Evolutionary conservation across 768 basidiomycete genomes (phyloP).

Genomic region (Mycena vulgaris): DNA sequence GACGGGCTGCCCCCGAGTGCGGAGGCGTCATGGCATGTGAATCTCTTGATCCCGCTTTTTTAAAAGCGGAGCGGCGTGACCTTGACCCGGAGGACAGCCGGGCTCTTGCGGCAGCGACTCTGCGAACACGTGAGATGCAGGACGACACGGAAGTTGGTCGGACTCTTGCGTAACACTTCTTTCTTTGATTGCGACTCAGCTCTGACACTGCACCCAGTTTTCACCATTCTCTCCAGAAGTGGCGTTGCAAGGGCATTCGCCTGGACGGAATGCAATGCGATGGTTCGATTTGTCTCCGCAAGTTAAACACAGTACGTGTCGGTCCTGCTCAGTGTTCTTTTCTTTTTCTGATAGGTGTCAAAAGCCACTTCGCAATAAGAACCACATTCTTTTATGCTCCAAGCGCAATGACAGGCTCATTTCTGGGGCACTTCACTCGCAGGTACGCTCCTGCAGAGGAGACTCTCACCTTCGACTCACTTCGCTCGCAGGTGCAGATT

Average conservation of each 20-base stretch:
- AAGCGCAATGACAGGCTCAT: slow-evolving; percentile 8
- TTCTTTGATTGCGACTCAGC: background rate
- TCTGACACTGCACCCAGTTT: slow-evolving; percentile 4
- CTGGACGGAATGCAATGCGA: slow-evolving; percentile 1
- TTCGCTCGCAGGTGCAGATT: slow-evolving; percentile 18
- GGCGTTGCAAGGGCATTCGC: slow-evolving; percentile 10
- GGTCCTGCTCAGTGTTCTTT: background rate
- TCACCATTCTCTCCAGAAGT: slow-evolving; percentile 14
- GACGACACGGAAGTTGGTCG: slow-evolving; percentile 21
- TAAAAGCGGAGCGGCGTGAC: slow-evolving; percentile 12
- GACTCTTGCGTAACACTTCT: slow-evolving; percentile 8
- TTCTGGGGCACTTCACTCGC: too few species aligned
- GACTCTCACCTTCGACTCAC: background rate
- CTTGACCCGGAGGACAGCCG: slow-evolving; percentile 8
- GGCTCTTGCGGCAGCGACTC: slow-evolving; percentile 1
- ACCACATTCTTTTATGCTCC: slow-evolving; percentile 22
- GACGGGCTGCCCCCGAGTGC: slow-evolving; percentile 16
- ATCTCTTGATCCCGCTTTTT: slow-evolving; percentile 19
- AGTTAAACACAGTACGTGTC: slow-evolving; percentile 18
- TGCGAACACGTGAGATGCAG: slow-evolving; percentile 21
- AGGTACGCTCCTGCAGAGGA: too few species aligned
- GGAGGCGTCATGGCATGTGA: slow-evolving; percentile 15
- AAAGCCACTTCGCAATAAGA: slow-evolving; percentile 16
- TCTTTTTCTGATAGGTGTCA: background rate
- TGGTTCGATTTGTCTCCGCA: slow-evolving; percentile 15